Conservation (phyloP, 2,329 filamentous ascomycete species). For the Moelleriella libera region DNA sequence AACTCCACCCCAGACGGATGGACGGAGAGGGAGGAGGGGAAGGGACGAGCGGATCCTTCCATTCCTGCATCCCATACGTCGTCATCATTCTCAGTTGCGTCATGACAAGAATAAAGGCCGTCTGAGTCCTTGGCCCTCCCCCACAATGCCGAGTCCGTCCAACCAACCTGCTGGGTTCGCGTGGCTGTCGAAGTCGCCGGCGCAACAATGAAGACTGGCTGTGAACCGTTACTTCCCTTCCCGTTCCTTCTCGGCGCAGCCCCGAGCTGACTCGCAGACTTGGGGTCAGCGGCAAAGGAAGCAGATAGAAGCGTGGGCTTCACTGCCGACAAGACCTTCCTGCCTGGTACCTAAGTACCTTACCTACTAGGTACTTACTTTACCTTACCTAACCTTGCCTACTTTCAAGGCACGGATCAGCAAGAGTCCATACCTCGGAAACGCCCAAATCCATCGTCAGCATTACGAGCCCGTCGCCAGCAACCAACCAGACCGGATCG, state of each 20-base stretch:
- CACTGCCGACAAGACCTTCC: no score
- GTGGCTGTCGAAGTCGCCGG: background rate
- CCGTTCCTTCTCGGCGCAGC: background rate
- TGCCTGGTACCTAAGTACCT: no score
- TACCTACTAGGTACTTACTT: no score
- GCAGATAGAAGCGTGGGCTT: no score
- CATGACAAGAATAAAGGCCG: background rate
- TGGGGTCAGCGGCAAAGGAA: no score
- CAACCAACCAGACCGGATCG: no score
- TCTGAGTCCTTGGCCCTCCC: background rate
- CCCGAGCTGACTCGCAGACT: no score
- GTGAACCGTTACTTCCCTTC: background rate
- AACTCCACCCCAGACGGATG: background rate
- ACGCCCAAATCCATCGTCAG: no score
- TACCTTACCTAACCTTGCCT: no score
- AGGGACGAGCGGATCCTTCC: background rate
- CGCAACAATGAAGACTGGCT: background rate
- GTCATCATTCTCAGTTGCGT: background rate
- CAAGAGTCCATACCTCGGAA: no score
- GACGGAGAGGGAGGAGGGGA: background rate
- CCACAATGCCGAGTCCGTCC: background rate
- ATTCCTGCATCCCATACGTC: background rate
- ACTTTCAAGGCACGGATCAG: no score
- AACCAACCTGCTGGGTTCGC: background rate
- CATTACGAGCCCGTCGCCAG: no score